Evolutionary conservation across 805 yeast species (phyloP).

Genomic region (Myxozyma sirexii): DNA sequence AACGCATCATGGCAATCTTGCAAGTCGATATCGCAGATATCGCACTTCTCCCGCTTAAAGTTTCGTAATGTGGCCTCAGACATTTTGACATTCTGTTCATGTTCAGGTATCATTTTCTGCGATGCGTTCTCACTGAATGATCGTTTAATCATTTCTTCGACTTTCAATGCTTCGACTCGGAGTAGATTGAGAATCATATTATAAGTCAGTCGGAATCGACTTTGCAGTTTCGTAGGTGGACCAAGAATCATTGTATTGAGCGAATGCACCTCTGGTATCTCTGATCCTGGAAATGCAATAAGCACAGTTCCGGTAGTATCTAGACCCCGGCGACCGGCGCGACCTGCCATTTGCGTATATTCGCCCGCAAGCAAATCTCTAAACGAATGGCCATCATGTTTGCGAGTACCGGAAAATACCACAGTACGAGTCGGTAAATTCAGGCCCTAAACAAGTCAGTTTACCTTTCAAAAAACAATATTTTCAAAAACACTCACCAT

Average conservation of each 20-base stretch:
- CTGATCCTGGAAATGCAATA: conserved; percentile 63
- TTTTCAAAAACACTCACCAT: conserved; percentile 50
- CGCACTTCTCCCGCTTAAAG: conserved; percentile 43
- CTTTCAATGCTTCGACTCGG: conserved; percentile 90
- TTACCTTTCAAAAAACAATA: neutral
- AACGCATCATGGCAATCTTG: conserved; percentile 51
- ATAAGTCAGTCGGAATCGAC: conserved; percentile 93
- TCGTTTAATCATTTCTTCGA: conserved; percentile 97
- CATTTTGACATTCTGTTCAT: conserved; percentile 63
- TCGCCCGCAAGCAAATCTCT: conserved; percentile 91
- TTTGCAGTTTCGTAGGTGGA: conserved; percentile 81
- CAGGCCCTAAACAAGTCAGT: conserved; percentile 54
- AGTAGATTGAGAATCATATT: conserved; percentile 90
- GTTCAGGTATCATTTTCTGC: conserved; percentile 84
- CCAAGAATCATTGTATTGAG: conserved; percentile 86
- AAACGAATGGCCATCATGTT: conserved; percentile 86
- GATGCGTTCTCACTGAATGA: conserved; percentile 91
- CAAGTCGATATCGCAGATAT: conserved; percentile 49
- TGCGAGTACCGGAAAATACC: conserved; percentile 79
- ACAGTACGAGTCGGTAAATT: conserved; percentile 97
- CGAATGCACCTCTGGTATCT: conserved; percentile 37
- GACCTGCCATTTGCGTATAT: conserved; percentile 98
- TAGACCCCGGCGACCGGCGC: conserved; percentile 97
- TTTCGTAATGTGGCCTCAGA: conserved; percentile 52
- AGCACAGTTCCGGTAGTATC: conserved; percentile 94